Base-by-base conservation (phyloP, 306 rosid species). In the Calophaca sinica region DNA sequence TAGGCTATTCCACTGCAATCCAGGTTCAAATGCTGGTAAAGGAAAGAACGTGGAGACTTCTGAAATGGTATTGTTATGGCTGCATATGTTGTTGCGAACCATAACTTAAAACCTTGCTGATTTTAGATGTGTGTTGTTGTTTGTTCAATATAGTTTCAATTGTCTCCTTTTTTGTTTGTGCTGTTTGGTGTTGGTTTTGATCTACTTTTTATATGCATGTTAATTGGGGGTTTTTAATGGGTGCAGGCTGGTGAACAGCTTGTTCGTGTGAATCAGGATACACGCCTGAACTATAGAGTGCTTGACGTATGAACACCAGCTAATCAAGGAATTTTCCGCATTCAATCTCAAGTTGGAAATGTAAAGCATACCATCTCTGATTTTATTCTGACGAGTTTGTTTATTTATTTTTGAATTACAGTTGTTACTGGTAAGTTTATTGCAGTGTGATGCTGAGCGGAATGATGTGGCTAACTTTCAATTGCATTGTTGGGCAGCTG, bases 201-300 rank as follows among this genome's bases (percentile, higher is more conserved):
- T 72, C 13, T 44, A 9, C 20, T 28, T 14, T 55, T 6, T 54
- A 10, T 42, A 20, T 75, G 71, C 46, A n/a, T 82, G 54, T 62
- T 80, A 44, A 72, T 53, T 52, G 60, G 80, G 32, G 67, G 0
- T 79, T n/a, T 79, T 12, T 67, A 68, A 58, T 77, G 74, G 62
- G 52, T 66, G 81, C 86, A 91, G 96, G 93, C 87, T 52, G 98
- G 96, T 63, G 96, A 89, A 45, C 89, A 85, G 49, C 88, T 90
- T 31, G 97, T 89, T 67, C 90, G 93, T 4, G 98, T 93, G 14
- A 89, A 91, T 87, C 98, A 91, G 87, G 98, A 93, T 67, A 93
- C 98, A 2, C 88, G 98, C 1, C 68, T 93, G 83, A 90, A 91
- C 70, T 65, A 64, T 68, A 81, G 98, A 77, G 96, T 91, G 5